A percentile compares a stretch with the other conserved stretches of the same genome.
These are phyloP conservation scores for Trichosporon ovoides DNA, from an alignment of 1,284 basidiomycete genomes.

Conservation along the genomic window DNA sequence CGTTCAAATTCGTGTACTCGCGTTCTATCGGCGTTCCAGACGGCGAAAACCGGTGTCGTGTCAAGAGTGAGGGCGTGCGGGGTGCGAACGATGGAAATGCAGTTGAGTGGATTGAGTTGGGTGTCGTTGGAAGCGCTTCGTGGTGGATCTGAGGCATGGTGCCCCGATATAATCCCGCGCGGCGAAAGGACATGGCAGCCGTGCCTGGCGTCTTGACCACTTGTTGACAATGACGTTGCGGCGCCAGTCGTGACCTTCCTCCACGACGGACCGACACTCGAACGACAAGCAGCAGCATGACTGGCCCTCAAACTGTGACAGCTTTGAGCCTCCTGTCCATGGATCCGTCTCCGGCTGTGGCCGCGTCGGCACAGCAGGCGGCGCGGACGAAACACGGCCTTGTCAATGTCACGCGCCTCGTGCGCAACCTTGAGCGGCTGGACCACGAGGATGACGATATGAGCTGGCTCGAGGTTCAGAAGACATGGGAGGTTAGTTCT, in stretches of 20 bases:
- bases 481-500: slow-evolving; percentile 43
- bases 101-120: slow-evolving; percentile 6
- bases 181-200: slow-evolving; percentile 5
- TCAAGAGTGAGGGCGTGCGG: neutral
- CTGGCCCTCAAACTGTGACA: slow-evolving; percentile 10
- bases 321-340: slow-evolving; percentile 20
- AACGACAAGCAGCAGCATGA: neutral
- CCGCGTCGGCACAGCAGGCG: slow-evolving; percentile 27
- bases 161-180: slow-evolving; percentile 4
- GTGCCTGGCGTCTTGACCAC: neutral
- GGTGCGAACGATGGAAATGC: slow-evolving; percentile 13
- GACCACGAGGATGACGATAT: slow-evolving; percentile 11
- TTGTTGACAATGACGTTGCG: slow-evolving; percentile 3
- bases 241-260: neutral
- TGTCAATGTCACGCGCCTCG: slow-evolving; percentile 42
- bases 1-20: neutral
- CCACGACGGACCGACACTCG: no score
- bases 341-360: slow-evolving; percentile 28
- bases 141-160: no score
- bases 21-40: neutral
- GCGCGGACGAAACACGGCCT: slow-evolving; percentile 37
- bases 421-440: slow-evolving; percentile 31
- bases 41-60: no score
- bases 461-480: slow-evolving; percentile 35
- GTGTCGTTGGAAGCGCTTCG: slow-evolving; percentile 5